phyloP scores from a whole-genome alignment of 345 rosid genomes.

The Populus nigra region DNA sequence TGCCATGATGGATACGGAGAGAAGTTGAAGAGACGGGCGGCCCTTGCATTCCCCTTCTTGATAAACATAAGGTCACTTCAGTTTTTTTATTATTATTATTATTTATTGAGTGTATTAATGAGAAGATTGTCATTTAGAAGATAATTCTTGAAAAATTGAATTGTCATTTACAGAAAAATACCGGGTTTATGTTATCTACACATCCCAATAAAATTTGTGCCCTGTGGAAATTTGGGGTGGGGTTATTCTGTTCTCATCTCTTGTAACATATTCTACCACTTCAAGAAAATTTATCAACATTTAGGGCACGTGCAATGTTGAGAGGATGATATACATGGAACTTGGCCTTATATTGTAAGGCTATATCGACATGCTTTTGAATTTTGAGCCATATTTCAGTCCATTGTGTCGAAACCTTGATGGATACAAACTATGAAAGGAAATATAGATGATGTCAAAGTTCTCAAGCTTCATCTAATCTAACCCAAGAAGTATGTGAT shows the following conservation, averaged over 20 bases:
- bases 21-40: conserved; percentile 9
- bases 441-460: background rate
- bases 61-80: background rate
- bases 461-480: background rate
- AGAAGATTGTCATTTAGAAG: too few species aligned
- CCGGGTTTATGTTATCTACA: background rate
- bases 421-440: background rate
- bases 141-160: too few species aligned
- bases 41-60: conserved; percentile 16
- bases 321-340: background rate
- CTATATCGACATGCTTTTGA: background rate
- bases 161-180: too few species aligned
- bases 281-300: too few species aligned
- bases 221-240: too few species aligned
- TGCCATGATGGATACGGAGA: background rate
- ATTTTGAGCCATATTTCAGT: background rate
- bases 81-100: too few species aligned
- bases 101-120: too few species aligned
- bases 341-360: background rate
- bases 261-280: background rate
- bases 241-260: background rate
- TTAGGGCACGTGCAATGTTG: background rate
- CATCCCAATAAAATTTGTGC: background rate
- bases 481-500: background rate
- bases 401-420: background rate